Base-by-base conservation (phyloP, 345 rosid species). In the Populus nigra region DNA sequence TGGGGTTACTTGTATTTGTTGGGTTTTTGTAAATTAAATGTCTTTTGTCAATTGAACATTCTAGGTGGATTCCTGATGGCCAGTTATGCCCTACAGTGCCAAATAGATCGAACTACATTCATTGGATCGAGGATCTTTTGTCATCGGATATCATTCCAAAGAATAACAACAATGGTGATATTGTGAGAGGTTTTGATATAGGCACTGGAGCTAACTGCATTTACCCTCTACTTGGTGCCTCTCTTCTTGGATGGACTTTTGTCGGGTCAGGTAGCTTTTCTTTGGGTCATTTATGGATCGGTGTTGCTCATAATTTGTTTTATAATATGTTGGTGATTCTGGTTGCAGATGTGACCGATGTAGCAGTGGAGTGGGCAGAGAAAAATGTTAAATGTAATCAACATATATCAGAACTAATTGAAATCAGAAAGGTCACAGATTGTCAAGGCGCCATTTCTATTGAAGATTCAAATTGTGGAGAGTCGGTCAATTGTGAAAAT, bases 41-140 rank as follows among this genome's bases (percentile, higher is more conserved):
- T 45, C 47, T 76, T 62, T 45, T 65, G 9, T 72, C 66, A 72
- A 45, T 39, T 68, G 68, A 41, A 35, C 72, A 66, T 45, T 77
- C 36, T 79, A 93, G 98, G 97, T 96, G 98, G 98, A 92, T 96
- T 83, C 97, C 99, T 36, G 95, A 93, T 65, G 96, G 95, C 35
- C 97, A 96, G 65, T 98, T 96, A 43, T 96, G 99, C 82, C 98
- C 97, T 18, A 92, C 98, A 0, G 95, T 96, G 50, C 98, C 97
- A 22, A 93, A 96, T 80, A 89, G 96, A 75, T 96, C 95, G 5
- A 96, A 93, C 71, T 93, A 92, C 84, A 89, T 96, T n/a, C 90
- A 93, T 61, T 93, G 99, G 98, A 87, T 92, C 62, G 92, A 96
- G 84, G 92, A 93, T 77, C 95, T 93, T 86, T 89, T 96, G 47